Evolutionary conservation across 2,329 filamentous ascomycete genomes (phyloP), one percentile per base, ranked within the genome.

Genomic region (Hymenoscyphus albidus): DNA sequence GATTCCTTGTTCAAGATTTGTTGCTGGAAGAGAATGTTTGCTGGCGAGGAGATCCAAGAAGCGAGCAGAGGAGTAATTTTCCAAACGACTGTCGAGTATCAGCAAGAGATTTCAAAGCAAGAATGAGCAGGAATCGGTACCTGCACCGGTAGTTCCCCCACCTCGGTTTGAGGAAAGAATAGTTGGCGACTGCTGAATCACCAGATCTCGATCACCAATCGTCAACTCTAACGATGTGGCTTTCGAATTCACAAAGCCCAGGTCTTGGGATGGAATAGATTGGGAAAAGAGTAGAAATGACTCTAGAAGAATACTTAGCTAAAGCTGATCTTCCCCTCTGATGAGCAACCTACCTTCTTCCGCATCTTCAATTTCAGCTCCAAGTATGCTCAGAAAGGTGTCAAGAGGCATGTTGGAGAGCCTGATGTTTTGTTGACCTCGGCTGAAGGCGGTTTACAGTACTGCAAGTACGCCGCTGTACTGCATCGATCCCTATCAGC

Each of bases 281-380:
- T 90, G 87, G 55, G 92, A 89, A 80, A 96, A 97, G 63, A 97
- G 83, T 44, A 93, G 79, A 74, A 96, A 97, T 4, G 92, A 91
- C 79, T 98, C 94, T 97, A 75, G 62, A 27, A 31, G 35, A 40
- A 59, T 54, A 64, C 63, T 68, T 65, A 67, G 66, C 57, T 27
- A 40, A 27, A 64, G 18, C 39, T 42, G 48, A 13, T 14, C n/a
- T 5, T 55, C 12, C 12, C n/a, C 6, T 40, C 32, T n/a, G 54
- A 27, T 60, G 32, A 58, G 59, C 57, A 58, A 57, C 18, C 40
- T 79, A 86, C 85, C 85, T 84, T 89, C 85, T 75, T 86, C 84
- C 55, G 81, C 78, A 74, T 87, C 83, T 39, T 77, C 76, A 66
- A 87, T 78, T 68, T 84, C 82, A 62, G 78, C 76, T 56, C 81